Evolutionary conservation across 2,329 filamentous ascomycete species (phyloP), one percentile per base, ranked within the genome.

Genomic region (Cordyceps tenuipes): DNA sequence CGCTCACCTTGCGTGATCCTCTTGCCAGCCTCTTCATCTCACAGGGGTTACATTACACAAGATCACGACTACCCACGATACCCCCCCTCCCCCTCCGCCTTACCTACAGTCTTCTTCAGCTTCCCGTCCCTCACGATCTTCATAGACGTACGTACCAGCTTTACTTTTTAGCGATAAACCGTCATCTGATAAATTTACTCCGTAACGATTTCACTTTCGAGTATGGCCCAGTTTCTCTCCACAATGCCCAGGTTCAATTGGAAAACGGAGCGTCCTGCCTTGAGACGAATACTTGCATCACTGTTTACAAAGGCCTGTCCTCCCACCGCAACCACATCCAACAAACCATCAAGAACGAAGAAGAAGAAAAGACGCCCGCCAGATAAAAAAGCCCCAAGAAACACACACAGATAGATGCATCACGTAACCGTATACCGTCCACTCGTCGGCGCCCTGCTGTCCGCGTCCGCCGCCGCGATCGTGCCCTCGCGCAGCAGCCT

Each of bases 401-500:
- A 23, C 4, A 8, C 29, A 29, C 29, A 29, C 5, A 29, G 29
- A 29, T 8, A 29, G 29, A 8, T 8, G 7, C 29, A 56, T 74
- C 78, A 95, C 60, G 91, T 84, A 68, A 97, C 91, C 50, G 85
- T 95, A 71, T 97, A 99, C 68, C 92, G 83, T 61, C 90, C 90
- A 68, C 86, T 87, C 23, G 85, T 85, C 1, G 90, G 89, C 15
- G 88, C 88, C 64, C 91, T 83, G 62, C 84, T 87, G 70, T 94
- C 88, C n/a, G 89, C 88, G 68, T 97, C 92, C 29, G 88, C 90
- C 12, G 92, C 91, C 15, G 91, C 91, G 68, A 95, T 85, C 0
- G 92, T 96, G 13, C 90, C 94, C 74, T 97, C 94, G 71, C 88
- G 91, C 66, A 99, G 76, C 68, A 97, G 77, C 51, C 92, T 84